phyloP scores from a whole-genome alignment of 768 basidiomycete species.

The Amanita fuliginea region DNA sequence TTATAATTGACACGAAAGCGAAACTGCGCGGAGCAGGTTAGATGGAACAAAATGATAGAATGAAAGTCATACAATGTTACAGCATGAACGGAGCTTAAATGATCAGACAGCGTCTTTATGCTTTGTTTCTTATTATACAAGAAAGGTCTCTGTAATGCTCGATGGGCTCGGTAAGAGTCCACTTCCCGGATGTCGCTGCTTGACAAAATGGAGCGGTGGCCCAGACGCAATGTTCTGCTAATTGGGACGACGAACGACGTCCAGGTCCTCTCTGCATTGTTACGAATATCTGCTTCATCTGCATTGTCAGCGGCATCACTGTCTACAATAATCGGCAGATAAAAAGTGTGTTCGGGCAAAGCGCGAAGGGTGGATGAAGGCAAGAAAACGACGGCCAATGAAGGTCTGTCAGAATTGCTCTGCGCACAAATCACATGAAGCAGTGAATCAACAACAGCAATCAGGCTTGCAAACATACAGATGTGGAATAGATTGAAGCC shows the following conservation, averaged over 20 bases:
- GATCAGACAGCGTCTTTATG: constrained; percentile 26
- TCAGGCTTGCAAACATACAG: constrained; percentile 24
- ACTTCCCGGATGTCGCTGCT: constrained; percentile 31
- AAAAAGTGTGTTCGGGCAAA: constrained; percentile 29
- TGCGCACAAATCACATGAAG: constrained; percentile 30
- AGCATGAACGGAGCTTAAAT: constrained; percentile 42
- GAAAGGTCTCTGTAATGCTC: constrained; percentile 34
- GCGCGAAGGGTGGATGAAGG: constrained; percentile 34
- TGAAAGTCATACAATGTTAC: constrained; percentile 49
- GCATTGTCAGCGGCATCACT: constrained; percentile 10
- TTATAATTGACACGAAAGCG: constrained; percentile 57
- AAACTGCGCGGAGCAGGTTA: constrained; percentile 29
- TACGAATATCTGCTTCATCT: constrained; percentile 16
- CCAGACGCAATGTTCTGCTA: constrained; percentile 28
- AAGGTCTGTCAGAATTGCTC: constrained; percentile 31
- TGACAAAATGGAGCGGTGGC: constrained; percentile 29
- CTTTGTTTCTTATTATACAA: constrained; percentile 24
- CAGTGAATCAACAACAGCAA: constrained; percentile 22
- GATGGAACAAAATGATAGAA: constrained; percentile 8
- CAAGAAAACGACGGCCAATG: constrained; percentile 59
- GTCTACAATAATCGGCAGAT: constrained; percentile 48
- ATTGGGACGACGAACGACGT: constrained; percentile 29
- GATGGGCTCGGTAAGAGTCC: constrained; percentile 29
- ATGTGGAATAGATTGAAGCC: constrained; percentile 11
- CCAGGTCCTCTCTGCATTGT: constrained; percentile 32